Percentiles rank a stretch among this genome's conserved stretches.
These are phyloP conservation scores for Phaffomyces opuntiae DNA, from an alignment of 805 yeast genomes.

Conservation along the genomic window DNA sequence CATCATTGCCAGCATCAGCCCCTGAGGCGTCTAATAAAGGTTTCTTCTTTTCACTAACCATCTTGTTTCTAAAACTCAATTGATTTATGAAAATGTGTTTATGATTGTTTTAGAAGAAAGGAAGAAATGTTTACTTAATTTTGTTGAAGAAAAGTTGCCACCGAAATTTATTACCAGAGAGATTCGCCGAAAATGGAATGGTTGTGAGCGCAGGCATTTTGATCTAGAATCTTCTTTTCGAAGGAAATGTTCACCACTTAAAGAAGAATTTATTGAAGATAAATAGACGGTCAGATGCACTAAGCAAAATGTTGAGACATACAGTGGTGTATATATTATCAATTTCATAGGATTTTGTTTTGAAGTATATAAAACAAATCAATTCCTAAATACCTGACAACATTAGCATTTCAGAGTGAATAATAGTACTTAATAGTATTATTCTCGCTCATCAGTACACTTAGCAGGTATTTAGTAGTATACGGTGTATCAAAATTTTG, in stretches of 20 bases:
- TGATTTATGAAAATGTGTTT: background rate
- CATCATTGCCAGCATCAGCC: slow-evolving; percentile 47
- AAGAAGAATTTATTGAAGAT: background rate
- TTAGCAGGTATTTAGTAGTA: no score
- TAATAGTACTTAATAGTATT: no score
- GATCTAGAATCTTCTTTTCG: background rate
- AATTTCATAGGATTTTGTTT: no score
- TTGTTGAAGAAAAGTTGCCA: background rate
- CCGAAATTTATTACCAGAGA: background rate
- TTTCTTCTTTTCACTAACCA: slow-evolving; percentile 33
- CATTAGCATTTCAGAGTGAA: no score
- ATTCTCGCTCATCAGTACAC: no score
- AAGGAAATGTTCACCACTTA: background rate
- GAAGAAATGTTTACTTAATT: background rate
- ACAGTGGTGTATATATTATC: no score
- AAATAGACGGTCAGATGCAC: background rate
- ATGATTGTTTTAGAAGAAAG: background rate
- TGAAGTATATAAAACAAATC: no score
- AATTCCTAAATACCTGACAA: no score
- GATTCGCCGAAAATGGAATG: background rate
- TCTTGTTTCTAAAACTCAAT: background rate
- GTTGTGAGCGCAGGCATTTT: background rate
- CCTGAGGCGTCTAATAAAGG: slow-evolving; percentile 63
- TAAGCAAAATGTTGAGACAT: no score
- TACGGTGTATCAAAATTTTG: no score